Evolutionary conservation across 1,284 basidiomycete genomes (phyloP).

Genomic region (Ceratobasidium sp.): DNA sequence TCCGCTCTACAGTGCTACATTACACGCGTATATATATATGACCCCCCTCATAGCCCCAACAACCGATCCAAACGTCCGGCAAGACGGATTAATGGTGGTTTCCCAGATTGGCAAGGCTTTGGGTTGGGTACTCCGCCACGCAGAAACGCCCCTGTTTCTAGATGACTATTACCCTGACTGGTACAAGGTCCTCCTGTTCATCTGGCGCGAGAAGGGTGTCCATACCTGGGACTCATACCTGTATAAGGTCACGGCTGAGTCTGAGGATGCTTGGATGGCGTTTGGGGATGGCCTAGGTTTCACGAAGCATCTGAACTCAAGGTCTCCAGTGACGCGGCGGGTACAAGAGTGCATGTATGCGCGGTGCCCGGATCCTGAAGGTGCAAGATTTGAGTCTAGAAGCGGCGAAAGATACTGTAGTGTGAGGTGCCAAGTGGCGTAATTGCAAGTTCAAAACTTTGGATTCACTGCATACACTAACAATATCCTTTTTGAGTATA

Average conservation of each 20-base stretch:
- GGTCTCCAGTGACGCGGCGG: neutral
- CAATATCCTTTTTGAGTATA: too few species aligned
- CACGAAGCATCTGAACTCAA: neutral
- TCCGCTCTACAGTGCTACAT: neutral
- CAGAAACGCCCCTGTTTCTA: neutral
- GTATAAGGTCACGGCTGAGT: neutral
- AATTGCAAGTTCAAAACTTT: too few species aligned
- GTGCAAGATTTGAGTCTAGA: too few species aligned
- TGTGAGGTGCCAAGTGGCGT: too few species aligned
- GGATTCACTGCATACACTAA: too few species aligned
- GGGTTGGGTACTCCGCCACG: neutral
- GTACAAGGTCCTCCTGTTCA: neutral
- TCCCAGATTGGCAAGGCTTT: neutral
- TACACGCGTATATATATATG: neutral
- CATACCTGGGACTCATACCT: neutral
- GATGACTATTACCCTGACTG: neutral
- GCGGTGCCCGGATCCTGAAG: too few species aligned
- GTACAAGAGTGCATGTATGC: too few species aligned
- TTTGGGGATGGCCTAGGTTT: neutral
- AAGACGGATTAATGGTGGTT: neutral
- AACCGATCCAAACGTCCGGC: neutral
- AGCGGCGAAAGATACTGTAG: too few species aligned
- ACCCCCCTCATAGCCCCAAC: neutral
- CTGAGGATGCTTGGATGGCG: neutral
- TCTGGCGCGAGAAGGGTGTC: neutral